Evolutionary conservation across 1,284 basidiomycete species (phyloP).

Genomic region (Kwoniella shivajii): DNA sequence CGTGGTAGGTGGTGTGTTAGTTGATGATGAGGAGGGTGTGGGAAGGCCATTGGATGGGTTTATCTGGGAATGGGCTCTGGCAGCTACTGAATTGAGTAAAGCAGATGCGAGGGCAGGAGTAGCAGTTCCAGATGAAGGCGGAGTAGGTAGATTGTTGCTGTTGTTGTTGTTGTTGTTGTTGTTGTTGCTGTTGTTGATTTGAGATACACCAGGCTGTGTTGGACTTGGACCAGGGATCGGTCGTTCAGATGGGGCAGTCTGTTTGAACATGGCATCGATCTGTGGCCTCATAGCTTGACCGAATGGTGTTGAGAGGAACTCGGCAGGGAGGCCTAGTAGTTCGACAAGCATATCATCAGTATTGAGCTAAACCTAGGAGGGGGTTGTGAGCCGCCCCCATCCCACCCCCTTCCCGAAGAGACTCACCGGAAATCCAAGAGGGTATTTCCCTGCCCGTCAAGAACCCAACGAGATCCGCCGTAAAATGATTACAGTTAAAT

Average conservation of each 20-base stretch:
- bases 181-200: no score
- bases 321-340: constrained; percentile 73
- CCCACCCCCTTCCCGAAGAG: not conserved
- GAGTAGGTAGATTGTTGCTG: constrained; percentile 43
- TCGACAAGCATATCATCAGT: not conserved
- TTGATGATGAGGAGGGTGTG: constrained; percentile 36
- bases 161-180: not conserved
- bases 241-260: constrained; percentile 56
- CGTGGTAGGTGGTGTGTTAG: constrained; percentile 42
- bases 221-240: constrained; percentile 21
- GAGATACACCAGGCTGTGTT: constrained; percentile 9
- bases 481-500: constrained; percentile 79
- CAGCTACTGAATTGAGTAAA: constrained; percentile 67
- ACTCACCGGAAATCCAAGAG: constrained; percentile 64
- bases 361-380: not conserved
- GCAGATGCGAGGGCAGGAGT: constrained; percentile 61
- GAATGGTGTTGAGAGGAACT: constrained; percentile 88
- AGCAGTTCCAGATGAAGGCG: constrained; percentile 50
- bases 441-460: constrained; percentile 78
- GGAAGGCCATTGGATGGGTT: not conserved
- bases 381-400: no score
- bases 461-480: constrained; percentile 81
- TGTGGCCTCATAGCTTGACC: constrained; percentile 81
- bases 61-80: constrained; percentile 56
- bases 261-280: constrained; percentile 81